Percentiles rank a stretch among this genome's conserved stretches.
These are phyloP conservation scores for Cystoisospora suis DNA, from an alignment of 169 alveolate genomes.

Conservation along the genomic window DNA sequence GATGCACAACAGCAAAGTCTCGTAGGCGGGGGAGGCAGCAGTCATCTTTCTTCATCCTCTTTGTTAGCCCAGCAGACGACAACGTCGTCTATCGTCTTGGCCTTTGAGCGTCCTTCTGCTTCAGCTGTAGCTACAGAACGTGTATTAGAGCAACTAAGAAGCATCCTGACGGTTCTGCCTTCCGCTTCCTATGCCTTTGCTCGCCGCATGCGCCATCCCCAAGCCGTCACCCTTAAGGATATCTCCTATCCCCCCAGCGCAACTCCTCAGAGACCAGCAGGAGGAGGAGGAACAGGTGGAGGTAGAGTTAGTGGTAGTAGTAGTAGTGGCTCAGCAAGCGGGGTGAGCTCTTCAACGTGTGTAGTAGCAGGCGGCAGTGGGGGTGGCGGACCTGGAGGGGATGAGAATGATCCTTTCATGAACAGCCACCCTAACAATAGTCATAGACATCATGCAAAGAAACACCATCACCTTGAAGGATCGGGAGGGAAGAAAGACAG, in stretches of 20 bases:
- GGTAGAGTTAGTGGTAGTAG: not conserved
- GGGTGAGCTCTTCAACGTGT: not conserved
- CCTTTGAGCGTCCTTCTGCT: constrained; percentile 27
- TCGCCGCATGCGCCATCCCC: constrained; percentile 50
- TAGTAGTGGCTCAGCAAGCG: not conserved
- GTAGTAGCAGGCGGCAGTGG: no score
- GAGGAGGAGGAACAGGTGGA: not conserved
- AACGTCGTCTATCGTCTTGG: not conserved
- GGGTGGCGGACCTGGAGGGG: no score
- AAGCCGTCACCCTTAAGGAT: constrained; percentile 31
- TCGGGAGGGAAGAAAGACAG: no score
- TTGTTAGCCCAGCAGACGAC: no score
- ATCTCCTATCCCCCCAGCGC: constrained; percentile 23
- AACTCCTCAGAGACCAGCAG: not conserved
- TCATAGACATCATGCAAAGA: no score
- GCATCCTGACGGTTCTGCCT: constrained; percentile 59
- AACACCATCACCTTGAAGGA: no score
- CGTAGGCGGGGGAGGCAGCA: no score
- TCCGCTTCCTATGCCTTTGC: constrained; percentile 42
- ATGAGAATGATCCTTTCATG: no score
- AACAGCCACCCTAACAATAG: no score
- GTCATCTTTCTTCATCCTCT: not conserved
- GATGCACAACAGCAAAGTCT: no score
- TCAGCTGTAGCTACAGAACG: constrained; percentile 64
- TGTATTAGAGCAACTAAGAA: constrained; percentile 63